Base-by-base conservation (phyloP, 768 basidiomycete genomes). In the Polyporus arcularius region DNA sequence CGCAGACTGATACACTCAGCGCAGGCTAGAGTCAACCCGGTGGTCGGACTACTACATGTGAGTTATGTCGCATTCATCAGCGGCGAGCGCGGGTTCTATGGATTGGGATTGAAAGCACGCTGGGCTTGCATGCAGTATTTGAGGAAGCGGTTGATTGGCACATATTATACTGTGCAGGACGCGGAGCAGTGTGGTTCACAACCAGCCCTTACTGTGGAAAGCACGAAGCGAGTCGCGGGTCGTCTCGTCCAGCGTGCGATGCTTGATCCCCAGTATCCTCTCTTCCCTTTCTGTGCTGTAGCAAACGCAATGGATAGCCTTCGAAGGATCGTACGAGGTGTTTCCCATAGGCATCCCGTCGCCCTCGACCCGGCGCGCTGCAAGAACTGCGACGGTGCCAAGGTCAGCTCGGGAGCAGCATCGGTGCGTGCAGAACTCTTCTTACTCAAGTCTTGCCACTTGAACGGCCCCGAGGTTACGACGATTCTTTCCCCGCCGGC, bases 401-500 rank as follows among this genome's bases (percentile, higher is more conserved):
- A 55, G 54, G 31, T 49, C 48, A 32, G 55, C 62, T 66, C n/a
- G 7, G 26, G 3, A 28, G 14, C 6, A 21, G 1, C 12, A 35
- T 35, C 1, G 46, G 14, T 30, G 46, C 10, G 46, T 35, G 7
- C 39, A 42, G n/a, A 26, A 28, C 5, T 7, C 21, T 7, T 53
- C 61, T 11, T 40, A 62, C 61, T n/a, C 40, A 48, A 62, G 39
- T 62, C 56, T 42, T 62, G 56, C 56, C 52, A 62, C 57, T 53
- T 54, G 43, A 32, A 62, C 10, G 57, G 45, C 66, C 78, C 75
- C 4, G 69, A 72, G n/a, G 71, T 71, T 38, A 82, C 61, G 66
- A 89, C 77, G 64, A 89, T 79, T 30, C 88, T 74, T 58, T 89
- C 76, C 0, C 83, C 82, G 2, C 79, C 80, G 0, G 85, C 86